A percentile compares a stretch with the other conserved stretches of the same genome.
Evolutionary conservation across 2,329 filamentous ascomycete genomes (phyloP).

Genomic region (Microcyclospora tardicrescens): DNA sequence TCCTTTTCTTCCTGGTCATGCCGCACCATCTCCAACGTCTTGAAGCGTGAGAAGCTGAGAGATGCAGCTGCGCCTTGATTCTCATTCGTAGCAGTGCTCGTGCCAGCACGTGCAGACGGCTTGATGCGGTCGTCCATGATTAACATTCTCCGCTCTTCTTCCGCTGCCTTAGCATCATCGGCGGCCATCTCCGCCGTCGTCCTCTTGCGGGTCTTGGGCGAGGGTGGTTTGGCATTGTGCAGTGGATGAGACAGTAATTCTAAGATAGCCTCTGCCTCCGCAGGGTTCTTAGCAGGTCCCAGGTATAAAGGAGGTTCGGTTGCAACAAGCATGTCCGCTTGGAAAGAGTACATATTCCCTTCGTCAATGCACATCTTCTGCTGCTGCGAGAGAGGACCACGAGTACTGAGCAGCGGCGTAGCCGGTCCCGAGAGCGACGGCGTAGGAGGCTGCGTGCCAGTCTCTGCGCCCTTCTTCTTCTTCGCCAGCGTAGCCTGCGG

Average conservation of each 20-base stretch:
- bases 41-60: slow-evolving; percentile 86
- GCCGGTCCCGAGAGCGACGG: slow-evolving; percentile 43
- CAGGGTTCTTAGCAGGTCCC: slow-evolving; percentile 56
- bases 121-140: slow-evolving; percentile 73
- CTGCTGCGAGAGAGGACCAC: slow-evolving; percentile 54
- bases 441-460: slow-evolving; percentile 35
- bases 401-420: slow-evolving; percentile 41
- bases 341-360: slow-evolving; percentile 58
- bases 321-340: slow-evolving; percentile 60
- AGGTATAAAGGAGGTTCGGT: slow-evolving; percentile 65
- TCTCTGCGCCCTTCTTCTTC: slow-evolving; percentile 43
- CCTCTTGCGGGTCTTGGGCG: slow-evolving; percentile 80
- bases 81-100: slow-evolving; percentile 56
- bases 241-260: slow-evolving; percentile 62
- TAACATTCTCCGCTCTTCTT: slow-evolving; percentile 85
- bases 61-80: slow-evolving; percentile 52
- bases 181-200: slow-evolving; percentile 91
- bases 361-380: slow-evolving; percentile 65
- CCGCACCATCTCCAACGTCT: slow-evolving; percentile 67
- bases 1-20: slow-evolving; percentile 46
- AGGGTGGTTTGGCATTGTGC: slow-evolving; percentile 62
- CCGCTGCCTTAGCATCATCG: slow-evolving; percentile 81
- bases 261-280: slow-evolving; percentile 59
- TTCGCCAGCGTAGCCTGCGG: slow-evolving; percentile 40
- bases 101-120: slow-evolving; percentile 42